phyloP scores from a whole-genome alignment of 2,329 filamentous ascomycete species.

The Aspergillus persii region DNA sequence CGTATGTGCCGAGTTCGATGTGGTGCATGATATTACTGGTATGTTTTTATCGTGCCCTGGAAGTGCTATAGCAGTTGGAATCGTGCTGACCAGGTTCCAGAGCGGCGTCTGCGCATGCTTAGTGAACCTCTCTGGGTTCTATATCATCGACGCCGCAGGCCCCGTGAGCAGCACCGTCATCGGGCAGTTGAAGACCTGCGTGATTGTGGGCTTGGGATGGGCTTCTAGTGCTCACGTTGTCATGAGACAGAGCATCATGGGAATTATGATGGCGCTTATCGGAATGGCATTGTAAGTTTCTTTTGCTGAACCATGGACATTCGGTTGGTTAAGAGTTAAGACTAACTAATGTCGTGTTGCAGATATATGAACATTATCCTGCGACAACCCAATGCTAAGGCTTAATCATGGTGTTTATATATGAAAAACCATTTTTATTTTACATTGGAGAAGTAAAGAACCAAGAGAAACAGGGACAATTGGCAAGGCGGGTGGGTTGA shows the following conservation, averaged over 20 bases:
- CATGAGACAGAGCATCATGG: conserved; percentile 14
- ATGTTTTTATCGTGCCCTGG: background rate
- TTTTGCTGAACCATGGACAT: background rate
- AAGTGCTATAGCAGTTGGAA: background rate
- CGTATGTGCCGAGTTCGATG: conserved; percentile 14
- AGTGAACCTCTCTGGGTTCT: conserved; percentile 24
- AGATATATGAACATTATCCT: conserved; percentile 21
- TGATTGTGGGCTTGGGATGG: conserved; percentile 65
- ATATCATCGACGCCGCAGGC: conserved; percentile 40
- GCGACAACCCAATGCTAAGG: conserved; percentile 3
- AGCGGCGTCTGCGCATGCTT: conserved; percentile 22
- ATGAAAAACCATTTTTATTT: too few relatives aligned
- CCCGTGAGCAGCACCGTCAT: conserved; percentile 66
- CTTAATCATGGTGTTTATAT: background rate
- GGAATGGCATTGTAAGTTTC: conserved; percentile 21
- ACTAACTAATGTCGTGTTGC: background rate
- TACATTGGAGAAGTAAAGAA: too few relatives aligned
- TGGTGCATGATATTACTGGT: conserved; percentile 19
- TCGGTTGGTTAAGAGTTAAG: too few relatives aligned
- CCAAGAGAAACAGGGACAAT: too few relatives aligned
- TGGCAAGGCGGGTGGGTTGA: too few relatives aligned
- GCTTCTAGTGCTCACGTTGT: conserved; percentile 13
- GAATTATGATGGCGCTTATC: conserved; percentile 18
- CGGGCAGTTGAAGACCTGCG: conserved; percentile 64
- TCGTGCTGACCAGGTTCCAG: background rate